Percentiles rank a stretch among this genome's conserved stretches.
phyloP scores from a whole-genome alignment of 1,139 yeast genomes.

The Pichia kudriavzevii region DNA sequence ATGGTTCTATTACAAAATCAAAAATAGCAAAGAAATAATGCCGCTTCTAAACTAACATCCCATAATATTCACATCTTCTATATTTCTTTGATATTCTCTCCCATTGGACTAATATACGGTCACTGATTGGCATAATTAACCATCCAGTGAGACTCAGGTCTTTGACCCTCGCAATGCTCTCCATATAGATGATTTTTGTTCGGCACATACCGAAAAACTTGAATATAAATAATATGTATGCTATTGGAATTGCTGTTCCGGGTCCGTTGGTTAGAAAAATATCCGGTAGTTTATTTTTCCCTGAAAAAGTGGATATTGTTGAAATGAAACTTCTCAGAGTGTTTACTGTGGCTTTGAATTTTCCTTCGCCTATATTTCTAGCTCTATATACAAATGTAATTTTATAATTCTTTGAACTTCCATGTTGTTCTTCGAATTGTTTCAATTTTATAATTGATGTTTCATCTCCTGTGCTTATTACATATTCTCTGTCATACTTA shows the following conservation, averaged over 20 bases:
- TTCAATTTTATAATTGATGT: slow-evolving; percentile 48
- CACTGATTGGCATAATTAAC: slow-evolving; percentile 59
- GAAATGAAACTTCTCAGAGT: slow-evolving; percentile 38
- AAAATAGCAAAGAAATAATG: slow-evolving; percentile 1
- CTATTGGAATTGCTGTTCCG: slow-evolving; percentile 79
- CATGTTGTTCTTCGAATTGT: slow-evolving; percentile 30
- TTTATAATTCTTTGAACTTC: slow-evolving; percentile 16
- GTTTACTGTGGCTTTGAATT: slow-evolving; percentile 44
- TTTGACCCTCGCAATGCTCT: slow-evolving; percentile 80
- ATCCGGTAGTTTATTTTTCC: slow-evolving; percentile 32
- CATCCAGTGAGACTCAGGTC: slow-evolving; percentile 70
- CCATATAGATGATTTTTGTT: slow-evolving; percentile 70
- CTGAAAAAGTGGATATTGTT: slow-evolving; percentile 21
- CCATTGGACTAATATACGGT: slow-evolving; percentile 90
- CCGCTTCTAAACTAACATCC: slow-evolving; percentile 50
- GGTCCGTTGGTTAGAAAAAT: slow-evolving; percentile 82
- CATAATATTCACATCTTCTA: slow-evolving; percentile 66
- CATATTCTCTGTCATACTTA: slow-evolving; percentile 36
- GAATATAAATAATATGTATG: slow-evolving; percentile 51
- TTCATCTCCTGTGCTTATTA: slow-evolving; percentile 49
- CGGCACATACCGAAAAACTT: slow-evolving; percentile 44
- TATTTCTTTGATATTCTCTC: slow-evolving; percentile 46
- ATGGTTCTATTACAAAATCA: not conserved
- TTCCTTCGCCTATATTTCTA: slow-evolving; percentile 64
- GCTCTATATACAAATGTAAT: slow-evolving; percentile 58